Evolutionary conservation across 495 filamentous ascomycete genomes (phyloP).

Genomic region (Annulohypoxylon moriforme): DNA sequence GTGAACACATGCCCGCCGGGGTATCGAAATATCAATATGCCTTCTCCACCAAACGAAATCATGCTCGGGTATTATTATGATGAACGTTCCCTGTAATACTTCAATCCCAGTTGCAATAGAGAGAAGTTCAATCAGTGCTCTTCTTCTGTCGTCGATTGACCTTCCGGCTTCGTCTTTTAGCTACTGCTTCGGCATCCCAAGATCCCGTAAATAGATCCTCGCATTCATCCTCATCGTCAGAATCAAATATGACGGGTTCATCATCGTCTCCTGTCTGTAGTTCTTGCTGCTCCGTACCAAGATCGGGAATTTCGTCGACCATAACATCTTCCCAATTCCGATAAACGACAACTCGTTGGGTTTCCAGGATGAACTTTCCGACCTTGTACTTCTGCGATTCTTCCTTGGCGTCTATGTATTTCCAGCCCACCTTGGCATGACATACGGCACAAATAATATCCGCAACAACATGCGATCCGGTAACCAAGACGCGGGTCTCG

Average conservation of each 20-base stretch:
- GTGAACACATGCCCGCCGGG: neutral
- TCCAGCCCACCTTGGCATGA: conserved; percentile 84
- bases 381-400: conserved; percentile 89
- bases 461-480: conserved; percentile 76
- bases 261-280: conserved; percentile 24
- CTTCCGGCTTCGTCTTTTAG: conserved; percentile 70
- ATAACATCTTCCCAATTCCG: conserved; percentile 74
- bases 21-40: conserved; percentile 17
- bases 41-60: conserved; percentile 2
- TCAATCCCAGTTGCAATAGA: neutral
- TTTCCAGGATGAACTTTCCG: conserved; percentile 96
- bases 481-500: conserved; percentile 80
- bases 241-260: conserved; percentile 78
- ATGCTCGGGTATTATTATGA: conserved; percentile 28
- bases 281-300: conserved; percentile 28
- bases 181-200: conserved; percentile 79
- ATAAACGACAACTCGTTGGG: conserved; percentile 72
- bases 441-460: conserved; percentile 68
- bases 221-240: conserved; percentile 92
- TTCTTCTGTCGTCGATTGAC: conserved; percentile 45
- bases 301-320: conserved; percentile 32
- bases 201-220: conserved; percentile 91
- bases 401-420: conserved; percentile 88
- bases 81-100: conserved; percentile 22
- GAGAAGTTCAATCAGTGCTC: conserved; percentile 4